Conservation (phyloP, 208 protist genomes). For the Phytomonas sp. region DNA sequence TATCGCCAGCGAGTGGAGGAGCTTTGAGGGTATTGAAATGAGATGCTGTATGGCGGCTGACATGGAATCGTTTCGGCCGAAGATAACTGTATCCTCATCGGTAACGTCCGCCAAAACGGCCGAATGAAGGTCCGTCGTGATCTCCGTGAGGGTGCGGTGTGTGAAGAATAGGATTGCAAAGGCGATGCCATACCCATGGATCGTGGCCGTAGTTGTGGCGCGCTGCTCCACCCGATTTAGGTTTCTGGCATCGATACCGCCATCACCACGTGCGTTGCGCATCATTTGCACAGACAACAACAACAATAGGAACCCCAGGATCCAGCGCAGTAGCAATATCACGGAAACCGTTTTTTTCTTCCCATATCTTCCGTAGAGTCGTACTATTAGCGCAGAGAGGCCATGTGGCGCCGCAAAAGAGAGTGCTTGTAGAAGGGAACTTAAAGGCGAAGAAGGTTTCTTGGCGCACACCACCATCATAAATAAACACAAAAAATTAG, state of each 20-base stretch:
- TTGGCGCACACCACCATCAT: constrained; percentile 12
- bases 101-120: constrained; percentile 23
- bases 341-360: constrained; percentile 12
- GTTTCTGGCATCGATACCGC: neutral
- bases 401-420: constrained; percentile 13
- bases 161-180: neutral
- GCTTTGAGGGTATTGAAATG: constrained; percentile 9
- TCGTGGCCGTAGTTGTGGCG: neutral
- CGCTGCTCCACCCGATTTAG: neutral
- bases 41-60: constrained; percentile 13
- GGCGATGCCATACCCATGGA: neutral
- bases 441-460: constrained; percentile 9
- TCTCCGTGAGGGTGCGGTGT: neutral
- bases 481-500: constrained; percentile 18
- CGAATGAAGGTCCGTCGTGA: neutral
- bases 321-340: constrained; percentile 6
- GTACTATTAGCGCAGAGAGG: neutral
- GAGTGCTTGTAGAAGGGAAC: constrained; percentile 13
- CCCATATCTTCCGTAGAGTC: neutral
- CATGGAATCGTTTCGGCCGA: constrained; percentile 22
- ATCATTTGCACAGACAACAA: constrained; percentile 11
- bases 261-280: neutral
- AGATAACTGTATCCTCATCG: constrained; percentile 57
- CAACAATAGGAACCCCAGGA: constrained; percentile 9
- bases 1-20: constrained; percentile 20